Evolutionary conservation across 2,329 filamentous ascomycete species (phyloP), one percentile per base, ranked within the genome.

Genomic region (Stromatinia cepivora): DNA sequence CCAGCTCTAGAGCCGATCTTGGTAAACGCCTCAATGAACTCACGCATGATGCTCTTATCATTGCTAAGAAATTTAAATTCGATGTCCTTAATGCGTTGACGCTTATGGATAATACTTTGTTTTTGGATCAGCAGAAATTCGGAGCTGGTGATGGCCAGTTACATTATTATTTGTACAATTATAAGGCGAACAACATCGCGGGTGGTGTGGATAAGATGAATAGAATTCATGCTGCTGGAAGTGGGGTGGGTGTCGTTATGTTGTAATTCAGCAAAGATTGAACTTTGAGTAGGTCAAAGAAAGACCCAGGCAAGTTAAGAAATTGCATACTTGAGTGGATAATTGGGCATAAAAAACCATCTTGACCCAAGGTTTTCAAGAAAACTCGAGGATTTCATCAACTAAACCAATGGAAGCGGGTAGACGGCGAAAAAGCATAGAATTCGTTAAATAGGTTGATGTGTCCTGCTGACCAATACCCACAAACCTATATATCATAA

Each of bases 151-250:
- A 99, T 79, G 95, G 95, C 59, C 93, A 95, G 79, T 84, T 99
- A 75, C 93, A 99, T 81, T 99, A 94, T 82, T 99, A 99, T 80
- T 84, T 99, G 45, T 99, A 96, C 86, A 99, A 99, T 82, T 99
- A 97, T 84, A 89, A 93, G 69, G 92, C 93, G 17, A 89, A 92
- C 71, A 88, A 90, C n/a, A 91, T 99, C 76, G 83, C 88, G 0
- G 94, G 95, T 62, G 95, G 95, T 31, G 89, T 98, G 56, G 89
- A 97, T 79, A 85, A 86, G 76, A 88, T 86, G 77, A 97, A 96
- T 78, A 82, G 88, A 75, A 84, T 94, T 52, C 94, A 97, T 78
- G 87, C 90, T 74, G 86, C 87, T 72, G 87, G 93, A 78, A 95
- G 94, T 75, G 94, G 95, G 1, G 89, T 99, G 70, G 95, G 95